Base-by-base conservation (phyloP, 495 filamentous ascomycete species). In the Amorphotheca resinae region DNA sequence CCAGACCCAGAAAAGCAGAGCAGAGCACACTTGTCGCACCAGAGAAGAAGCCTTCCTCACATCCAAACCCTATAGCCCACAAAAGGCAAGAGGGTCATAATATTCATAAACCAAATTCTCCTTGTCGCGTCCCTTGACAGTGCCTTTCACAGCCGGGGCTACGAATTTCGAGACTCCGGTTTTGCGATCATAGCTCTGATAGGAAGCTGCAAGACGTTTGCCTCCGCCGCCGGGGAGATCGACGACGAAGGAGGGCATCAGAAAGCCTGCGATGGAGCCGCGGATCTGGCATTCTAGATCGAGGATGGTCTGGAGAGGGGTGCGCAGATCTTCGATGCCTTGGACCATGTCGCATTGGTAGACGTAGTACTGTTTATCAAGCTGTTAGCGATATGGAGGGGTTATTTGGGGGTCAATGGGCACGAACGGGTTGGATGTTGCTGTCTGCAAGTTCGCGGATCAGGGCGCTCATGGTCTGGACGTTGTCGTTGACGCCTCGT, bases 141-240 rank as follows among this genome's bases (percentile, higher is more conserved):
- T n/a, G 0, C 64, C 62, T 6, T 55, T 66, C 4, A 77, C 63
- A 4, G 68, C 65, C 1, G 74, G 74, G 4, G 75, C 70, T 32
- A 50, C 64, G 56, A 66, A 79, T 1, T 52, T 68, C 7, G 65
- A 69, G 21, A 68, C 46, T n/a, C 74, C 73, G 4, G 62, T 69
- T 1, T 49, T 35, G 0, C 35, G 39, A 48, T 54, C 41, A 52
- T 79, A 78, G 4, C 57, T 62, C 42, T 69, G 54, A 50, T 62
- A 67, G 5, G 65, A 63, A 28, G 62, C 63, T 3, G 70, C 70
- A 3, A 73, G 62, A 30, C 75, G 64, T 59, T 79, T 78, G 9
- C 75, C 75, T 4, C 74, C 75, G 9, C 74, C 72, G 4, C 66
- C 72, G 2, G 75, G 75, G 17, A 78, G 62, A 53, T 79, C 75